These are phyloP conservation scores for Epithele typhae DNA, from an alignment of 768 basidiomycete genomes.

Conservation along the genomic window DNA sequence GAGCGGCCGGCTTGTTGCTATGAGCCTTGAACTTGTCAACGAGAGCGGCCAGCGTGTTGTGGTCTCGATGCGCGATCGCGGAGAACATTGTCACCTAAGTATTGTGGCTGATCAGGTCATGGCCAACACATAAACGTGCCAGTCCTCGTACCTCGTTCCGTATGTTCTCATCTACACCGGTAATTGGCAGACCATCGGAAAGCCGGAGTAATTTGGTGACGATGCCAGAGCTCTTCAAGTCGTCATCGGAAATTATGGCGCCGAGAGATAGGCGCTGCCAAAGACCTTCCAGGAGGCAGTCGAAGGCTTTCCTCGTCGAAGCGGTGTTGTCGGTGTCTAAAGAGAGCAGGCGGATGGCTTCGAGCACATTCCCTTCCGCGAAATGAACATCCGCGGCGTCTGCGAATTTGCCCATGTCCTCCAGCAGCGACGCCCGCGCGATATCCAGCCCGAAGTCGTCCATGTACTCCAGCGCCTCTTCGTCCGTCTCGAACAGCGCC, in stretches of 20 bases:
- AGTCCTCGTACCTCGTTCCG: background rate
- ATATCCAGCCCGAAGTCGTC: conserved; percentile 48
- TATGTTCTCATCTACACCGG: background rate
- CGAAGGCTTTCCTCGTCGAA: too few species aligned
- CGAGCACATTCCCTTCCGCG: too few species aligned
- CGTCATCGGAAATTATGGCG: background rate
- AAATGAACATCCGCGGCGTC: too few species aligned
- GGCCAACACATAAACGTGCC: too few species aligned
- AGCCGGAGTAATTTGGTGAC: background rate
- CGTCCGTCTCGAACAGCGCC: conserved; percentile 22
- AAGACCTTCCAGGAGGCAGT: too few species aligned
- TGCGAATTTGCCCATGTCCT: conserved; percentile 15
- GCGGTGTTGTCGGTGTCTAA: too few species aligned
- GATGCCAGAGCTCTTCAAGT: background rate
- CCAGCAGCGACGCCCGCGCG: conserved; percentile 43
- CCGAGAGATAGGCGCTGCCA: conserved; percentile 32
- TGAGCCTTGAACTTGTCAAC: background rate
- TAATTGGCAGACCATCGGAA: too few species aligned
- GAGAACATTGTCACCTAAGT: too few species aligned
- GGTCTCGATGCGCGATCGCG: too few species aligned
- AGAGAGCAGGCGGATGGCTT: too few species aligned
- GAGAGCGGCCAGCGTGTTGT: too few species aligned
- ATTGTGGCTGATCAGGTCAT: too few species aligned
- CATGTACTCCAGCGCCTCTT: conserved; percentile 47
- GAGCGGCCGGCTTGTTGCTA: conserved; percentile 22